A percentile compares a stretch with the other conserved stretches of the same genome.
phyloP scores from a whole-genome alignment of 31 red algal genomes.

The Porphyra umbilicalis region DNA sequence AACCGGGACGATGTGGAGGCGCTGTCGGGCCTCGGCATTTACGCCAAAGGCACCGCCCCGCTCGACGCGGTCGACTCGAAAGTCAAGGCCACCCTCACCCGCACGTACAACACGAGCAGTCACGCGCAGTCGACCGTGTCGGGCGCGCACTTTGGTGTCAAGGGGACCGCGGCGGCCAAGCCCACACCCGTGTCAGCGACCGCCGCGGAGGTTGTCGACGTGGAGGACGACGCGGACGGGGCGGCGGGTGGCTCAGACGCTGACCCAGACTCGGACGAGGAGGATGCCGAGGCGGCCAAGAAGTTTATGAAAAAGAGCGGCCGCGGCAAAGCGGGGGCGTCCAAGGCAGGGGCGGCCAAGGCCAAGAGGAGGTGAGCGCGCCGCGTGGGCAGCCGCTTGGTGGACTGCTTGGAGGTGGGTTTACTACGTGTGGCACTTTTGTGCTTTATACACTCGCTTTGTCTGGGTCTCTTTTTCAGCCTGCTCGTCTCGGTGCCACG shows the following conservation, averaged over 20 bases:
- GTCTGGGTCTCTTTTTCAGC: too few species aligned
- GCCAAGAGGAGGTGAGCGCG: not conserved
- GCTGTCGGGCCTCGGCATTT: slow-evolving; percentile 4
- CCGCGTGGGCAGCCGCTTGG: too few species aligned
- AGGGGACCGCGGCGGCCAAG: slow-evolving; percentile 15
- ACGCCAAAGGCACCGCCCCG: slow-evolving; percentile 29
- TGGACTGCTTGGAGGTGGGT: too few species aligned
- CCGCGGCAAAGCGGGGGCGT: not conserved
- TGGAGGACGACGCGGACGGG: slow-evolving; percentile 27
- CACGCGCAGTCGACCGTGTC: slow-evolving; percentile 55
- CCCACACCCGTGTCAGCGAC: slow-evolving; percentile 16
- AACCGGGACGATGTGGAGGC: slow-evolving; percentile 45
- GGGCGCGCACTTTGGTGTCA: slow-evolving; percentile 34
- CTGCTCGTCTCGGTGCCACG: too few species aligned
- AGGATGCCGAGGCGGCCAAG: not conserved
- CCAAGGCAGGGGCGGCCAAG: not conserved
- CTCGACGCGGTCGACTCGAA: slow-evolving; percentile 19
- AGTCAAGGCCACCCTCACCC: slow-evolving; percentile 35
- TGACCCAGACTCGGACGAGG: slow-evolving; percentile 3
- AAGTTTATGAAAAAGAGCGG: not conserved
- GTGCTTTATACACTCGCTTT: too few species aligned
- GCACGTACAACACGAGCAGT: slow-evolving; percentile 15
- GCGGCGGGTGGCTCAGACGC: slow-evolving; percentile 26
- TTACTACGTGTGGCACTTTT: too few species aligned
- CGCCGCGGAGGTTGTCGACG: slow-evolving; percentile 23